Percentiles rank a stretch among this genome's conserved stretches.
phyloP scores from a whole-genome alignment of 1,284 basidiomycete species.

The Mycosarcoma maydis region DNA sequence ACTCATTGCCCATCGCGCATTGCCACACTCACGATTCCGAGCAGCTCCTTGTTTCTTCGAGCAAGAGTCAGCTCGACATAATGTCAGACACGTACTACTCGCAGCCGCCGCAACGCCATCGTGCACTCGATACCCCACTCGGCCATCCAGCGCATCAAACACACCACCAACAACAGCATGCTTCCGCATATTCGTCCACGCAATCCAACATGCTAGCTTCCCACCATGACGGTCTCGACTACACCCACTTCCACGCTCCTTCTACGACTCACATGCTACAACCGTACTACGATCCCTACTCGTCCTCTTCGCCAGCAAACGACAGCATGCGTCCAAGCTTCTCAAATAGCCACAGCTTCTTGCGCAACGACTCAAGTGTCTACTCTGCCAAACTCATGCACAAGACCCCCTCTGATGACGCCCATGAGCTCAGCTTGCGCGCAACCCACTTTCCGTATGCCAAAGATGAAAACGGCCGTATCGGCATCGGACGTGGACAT shows the following conservation, averaged over 20 bases:
- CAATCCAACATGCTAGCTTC: constrained; percentile 11
- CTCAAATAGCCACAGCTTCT: constrained; percentile 13
- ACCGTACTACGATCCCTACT: constrained; percentile 39
- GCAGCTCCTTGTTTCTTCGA: too few species aligned
- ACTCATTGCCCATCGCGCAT: too few species aligned
- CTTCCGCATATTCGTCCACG: constrained; percentile 4
- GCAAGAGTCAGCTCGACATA: not conserved
- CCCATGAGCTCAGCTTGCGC: constrained; percentile 9
- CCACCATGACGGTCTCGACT: constrained; percentile 23
- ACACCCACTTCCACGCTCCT: constrained; percentile 24
- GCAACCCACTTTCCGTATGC: constrained; percentile 13
- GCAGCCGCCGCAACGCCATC: constrained; percentile 14
- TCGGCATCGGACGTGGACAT: constrained; percentile 23
- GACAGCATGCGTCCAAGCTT: constrained; percentile 8
- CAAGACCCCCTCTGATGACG: constrained; percentile 14
- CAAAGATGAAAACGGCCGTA: constrained; percentile 21
- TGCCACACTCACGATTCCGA: too few species aligned
- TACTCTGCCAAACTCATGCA: constrained; percentile 7
- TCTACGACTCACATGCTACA: constrained; percentile 2
- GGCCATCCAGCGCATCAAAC: constrained; percentile 4
- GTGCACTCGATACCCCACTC: constrained; percentile 24
- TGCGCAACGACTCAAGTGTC: not conserved
- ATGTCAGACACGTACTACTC: constrained; percentile 48
- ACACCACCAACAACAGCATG: not conserved
- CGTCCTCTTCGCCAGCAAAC: constrained; percentile 2